Evolutionary conservation across 306 rosid genomes (phyloP), one percentile per base, ranked within the genome.

Genomic region (Sechiopsis laciniata): DNA sequence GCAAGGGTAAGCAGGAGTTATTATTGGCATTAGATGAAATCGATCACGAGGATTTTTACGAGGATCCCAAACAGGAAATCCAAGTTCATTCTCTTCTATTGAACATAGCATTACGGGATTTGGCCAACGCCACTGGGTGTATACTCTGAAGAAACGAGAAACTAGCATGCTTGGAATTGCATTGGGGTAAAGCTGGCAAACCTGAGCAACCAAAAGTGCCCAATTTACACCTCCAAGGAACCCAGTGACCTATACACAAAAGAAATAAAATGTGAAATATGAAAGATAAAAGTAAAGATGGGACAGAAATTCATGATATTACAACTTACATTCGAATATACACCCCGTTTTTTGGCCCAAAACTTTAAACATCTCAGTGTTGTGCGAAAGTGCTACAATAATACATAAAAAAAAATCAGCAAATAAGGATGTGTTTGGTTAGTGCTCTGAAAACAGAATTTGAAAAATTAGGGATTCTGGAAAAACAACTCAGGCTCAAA

Each of bases 81-180:
- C 95, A 70, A 91, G 84, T 84, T 90, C 97, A 79, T 88, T 86
- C 75, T 94, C 97, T 85, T 91, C 97, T 62, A 91, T 89, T 63
- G 97, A 64, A 87, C 99, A 91, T 35, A 94, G 80, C 96, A 89
- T 91, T 63, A 94, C 97, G 80, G 97, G 99, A 78, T 91, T 94
- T 72, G 99, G 99, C 99, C 99, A 94, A 82, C 99, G 90, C 99
- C 99, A 94, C 79, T 89, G 99, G 45, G 99, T 91, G 75, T 89
- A 94, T 50, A 94, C 97, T 85, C 98, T 89, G 82, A 94, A 94
- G 85, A 94, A 94, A 82, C 95, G 84, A 80, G 98, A 86, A 78
- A 94, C 98, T 84, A 94, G 77, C 97, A 94, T 89, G 82, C 98
- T 90, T 64, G 98, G 96, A 78, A 81, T 91, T 80, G 99, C 99